Percentiles rank a stretch among this genome's conserved stretches.
phyloP scores from a whole-genome alignment of 148 eudicot species.

The Arctostaphylos glauca region DNA sequence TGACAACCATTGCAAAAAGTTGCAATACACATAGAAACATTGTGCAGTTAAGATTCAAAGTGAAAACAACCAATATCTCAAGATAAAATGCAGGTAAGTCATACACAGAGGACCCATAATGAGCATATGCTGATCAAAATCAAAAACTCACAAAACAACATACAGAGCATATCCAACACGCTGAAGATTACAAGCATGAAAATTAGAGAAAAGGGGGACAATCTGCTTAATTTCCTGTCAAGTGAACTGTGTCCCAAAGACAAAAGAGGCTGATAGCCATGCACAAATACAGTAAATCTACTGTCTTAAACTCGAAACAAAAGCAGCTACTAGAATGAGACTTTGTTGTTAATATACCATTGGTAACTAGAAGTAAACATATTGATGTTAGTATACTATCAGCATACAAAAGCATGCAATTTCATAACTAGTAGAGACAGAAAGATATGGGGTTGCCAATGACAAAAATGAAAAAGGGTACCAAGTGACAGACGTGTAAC shows the following conservation, averaged over 20 bases:
- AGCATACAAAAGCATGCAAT: background rate
- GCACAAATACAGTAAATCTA: background rate
- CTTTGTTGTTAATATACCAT: background rate
- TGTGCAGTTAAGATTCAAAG: background rate
- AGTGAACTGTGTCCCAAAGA: background rate
- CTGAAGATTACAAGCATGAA: background rate
- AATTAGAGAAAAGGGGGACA: background rate
- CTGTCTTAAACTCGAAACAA: background rate
- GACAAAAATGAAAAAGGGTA: background rate
- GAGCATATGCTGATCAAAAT: constrained; percentile 8
- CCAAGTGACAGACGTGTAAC: background rate
- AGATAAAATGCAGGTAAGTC: background rate
- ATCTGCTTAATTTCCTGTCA: background rate
- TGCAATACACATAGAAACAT: background rate
- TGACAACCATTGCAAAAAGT: background rate
- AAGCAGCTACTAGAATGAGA: background rate
- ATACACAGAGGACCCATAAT: background rate
- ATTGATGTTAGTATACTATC: background rate
- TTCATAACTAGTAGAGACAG: background rate
- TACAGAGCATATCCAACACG: background rate
- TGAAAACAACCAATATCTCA: background rate
- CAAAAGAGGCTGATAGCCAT: background rate
- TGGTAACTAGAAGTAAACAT: background rate
- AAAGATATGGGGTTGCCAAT: background rate
- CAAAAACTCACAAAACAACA: background rate